Evolutionary conservation across 257 asterid genomes (phyloP), one percentile per base, ranked within the genome.

Genomic region (Plantago ovata): DNA sequence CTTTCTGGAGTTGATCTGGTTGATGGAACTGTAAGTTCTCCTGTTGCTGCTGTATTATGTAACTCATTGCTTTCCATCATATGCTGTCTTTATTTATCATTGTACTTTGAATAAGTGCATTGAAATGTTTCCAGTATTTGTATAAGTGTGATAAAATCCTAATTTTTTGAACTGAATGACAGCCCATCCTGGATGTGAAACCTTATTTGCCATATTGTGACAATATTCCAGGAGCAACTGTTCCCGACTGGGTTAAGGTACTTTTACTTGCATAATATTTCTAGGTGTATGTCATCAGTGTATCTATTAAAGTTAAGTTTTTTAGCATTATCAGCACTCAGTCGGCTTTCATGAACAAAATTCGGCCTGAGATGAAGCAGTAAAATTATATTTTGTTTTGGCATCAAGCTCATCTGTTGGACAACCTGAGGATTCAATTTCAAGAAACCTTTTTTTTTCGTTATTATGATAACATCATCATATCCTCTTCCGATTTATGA

Each of bases 141-240:
- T 22, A 36, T 49, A 55, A 45, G 3, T 46, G 23, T 54, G 69
- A 46, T 61, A 39, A 59, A 56, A 68, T 66, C 70, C 56, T 71
- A 24, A 57, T 33, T 4, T 64, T 63, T 18, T 6, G 62, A 42
- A 28, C 15, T 22, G 45, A 58, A 58, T 76, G 41, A 59, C 90
- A 89, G 97, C 98, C 98, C n/a, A 84, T 93, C 62, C 84, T 93
- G 58, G 98, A 93, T 68, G 74, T 93, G 70, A 93, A 93, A 72
- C 98, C 97, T 42, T 93, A 93, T 79, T 77, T 93, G 68, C 97
- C 96, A 36, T 89, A 88, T 61, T 85, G 97, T 69, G 98, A 93
- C 80, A 86, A 81, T 66, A 63, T 93, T 61, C 64, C 53, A 8
- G 89, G 69, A 74, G 97, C 98, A 60, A 67, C 69, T 38, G 86